A percentile compares a stretch with the other conserved stretches of the same genome.
phyloP scores from a whole-genome alignment of 1,284 basidiomycete genomes.

The Ceratobasidium sp. region DNA sequence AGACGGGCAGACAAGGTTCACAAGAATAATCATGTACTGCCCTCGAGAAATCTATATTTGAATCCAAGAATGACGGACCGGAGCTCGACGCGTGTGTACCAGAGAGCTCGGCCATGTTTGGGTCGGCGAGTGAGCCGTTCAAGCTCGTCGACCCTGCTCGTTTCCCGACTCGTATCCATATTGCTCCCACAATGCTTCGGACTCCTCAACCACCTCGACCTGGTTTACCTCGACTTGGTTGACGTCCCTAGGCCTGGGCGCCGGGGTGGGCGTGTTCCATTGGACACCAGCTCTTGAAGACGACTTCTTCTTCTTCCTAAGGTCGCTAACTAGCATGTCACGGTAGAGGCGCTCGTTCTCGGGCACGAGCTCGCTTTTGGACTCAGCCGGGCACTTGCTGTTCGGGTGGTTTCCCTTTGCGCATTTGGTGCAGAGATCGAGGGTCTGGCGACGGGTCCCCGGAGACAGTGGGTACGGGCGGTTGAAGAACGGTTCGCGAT shows the following conservation, averaged over 20 bases:
- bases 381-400: neutral
- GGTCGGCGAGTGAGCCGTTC: neutral
- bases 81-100: neutral
- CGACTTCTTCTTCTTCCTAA: neutral
- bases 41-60: neutral
- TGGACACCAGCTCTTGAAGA: neutral
- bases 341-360: neutral
- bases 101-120: neutral
- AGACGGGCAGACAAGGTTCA: neutral
- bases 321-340: neutral
- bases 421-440: neutral
- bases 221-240: neutral
- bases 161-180: neutral
- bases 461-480: conserved; percentile 9
- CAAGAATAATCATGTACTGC: neutral
- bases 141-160: too few species aligned
- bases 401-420: neutral
- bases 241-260: neutral
- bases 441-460: neutral
- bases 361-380: neutral
- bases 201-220: neutral
- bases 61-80: neutral
- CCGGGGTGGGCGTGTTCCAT: neutral
- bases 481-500: neutral
- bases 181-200: neutral